phyloP scores from a whole-genome alignment of 2,329 filamentous ascomycete genomes.

The Penicillium occitanis region DNA sequence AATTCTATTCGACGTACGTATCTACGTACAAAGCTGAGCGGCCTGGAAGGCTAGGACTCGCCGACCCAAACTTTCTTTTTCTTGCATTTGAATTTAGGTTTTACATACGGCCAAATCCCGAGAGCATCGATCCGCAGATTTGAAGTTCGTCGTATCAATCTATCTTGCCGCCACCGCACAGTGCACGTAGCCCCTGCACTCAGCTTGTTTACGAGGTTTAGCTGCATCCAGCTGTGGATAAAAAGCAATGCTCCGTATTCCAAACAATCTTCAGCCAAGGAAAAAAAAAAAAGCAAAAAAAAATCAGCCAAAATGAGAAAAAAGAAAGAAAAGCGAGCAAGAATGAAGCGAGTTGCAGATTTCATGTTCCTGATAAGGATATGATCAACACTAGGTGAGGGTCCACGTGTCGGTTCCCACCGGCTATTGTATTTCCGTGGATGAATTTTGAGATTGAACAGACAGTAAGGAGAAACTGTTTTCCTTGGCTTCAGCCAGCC shows the following conservation, averaged over 20 bases:
- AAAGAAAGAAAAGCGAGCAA: neutral
- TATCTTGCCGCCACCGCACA: neutral
- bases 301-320: neutral
- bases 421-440: neutral
- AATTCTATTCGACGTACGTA: neutral
- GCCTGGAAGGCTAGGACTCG: neutral
- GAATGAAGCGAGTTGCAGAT: neutral
- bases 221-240: neutral
- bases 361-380: neutral
- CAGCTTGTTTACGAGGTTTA: neutral
- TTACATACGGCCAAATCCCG: neutral
- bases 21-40: neutral
- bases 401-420: neutral
- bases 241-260: neutral
- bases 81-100: neutral
- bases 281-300: neutral
- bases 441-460: neutral
- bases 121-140: neutral
- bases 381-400: neutral
- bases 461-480: neutral
- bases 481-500: neutral
- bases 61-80: neutral
- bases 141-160: neutral
- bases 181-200: neutral
- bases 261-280: neutral